Evolutionary conservation across 2,329 filamentous ascomycete genomes (phyloP).

Genomic region (Alternaria incomplexa): DNA sequence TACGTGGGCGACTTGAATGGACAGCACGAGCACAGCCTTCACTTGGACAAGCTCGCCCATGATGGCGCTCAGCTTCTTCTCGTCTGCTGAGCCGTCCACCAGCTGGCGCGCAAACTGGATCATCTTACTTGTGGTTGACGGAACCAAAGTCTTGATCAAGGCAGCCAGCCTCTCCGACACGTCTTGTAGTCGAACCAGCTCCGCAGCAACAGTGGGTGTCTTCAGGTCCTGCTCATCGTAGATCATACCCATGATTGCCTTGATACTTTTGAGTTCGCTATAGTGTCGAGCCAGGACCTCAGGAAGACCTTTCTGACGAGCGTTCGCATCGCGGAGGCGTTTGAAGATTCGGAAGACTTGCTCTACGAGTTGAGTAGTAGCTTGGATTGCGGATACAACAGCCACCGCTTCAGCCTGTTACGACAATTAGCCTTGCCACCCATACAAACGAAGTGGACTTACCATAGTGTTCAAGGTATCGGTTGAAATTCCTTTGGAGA

Average conservation of each 20-base stretch:
- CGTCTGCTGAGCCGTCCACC: conserved; percentile 18
- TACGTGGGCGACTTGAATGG: conserved; percentile 24
- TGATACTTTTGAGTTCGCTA: neutral
- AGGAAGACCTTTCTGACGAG: conserved; percentile 15
- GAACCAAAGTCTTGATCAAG: neutral
- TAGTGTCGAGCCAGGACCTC: neutral
- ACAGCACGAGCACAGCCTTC: conserved; percentile 17
- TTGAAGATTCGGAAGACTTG: conserved; percentile 13
- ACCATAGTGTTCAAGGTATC: neutral
- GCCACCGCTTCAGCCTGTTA: neutral
- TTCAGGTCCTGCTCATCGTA: neutral
- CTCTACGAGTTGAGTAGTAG: conserved; percentile 9
- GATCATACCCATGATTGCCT: neutral
- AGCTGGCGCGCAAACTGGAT: conserved; percentile 21
- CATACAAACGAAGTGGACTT: neutral
- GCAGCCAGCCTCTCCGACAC: neutral
- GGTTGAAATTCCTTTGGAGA: neutral
- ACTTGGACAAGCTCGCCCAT: conserved; percentile 25
- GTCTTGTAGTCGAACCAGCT: neutral
- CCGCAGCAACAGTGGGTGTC: neutral
- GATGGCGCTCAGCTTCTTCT: conserved; percentile 20
- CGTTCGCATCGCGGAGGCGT: conserved; percentile 18
- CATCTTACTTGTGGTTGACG: conserved; percentile 8
- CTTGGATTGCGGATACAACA: neutral
- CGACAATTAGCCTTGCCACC: neutral